Base-by-base conservation (phyloP, 2,329 filamentous ascomycete genomes). In the Monilinia vaccinii-corymbosi region DNA sequence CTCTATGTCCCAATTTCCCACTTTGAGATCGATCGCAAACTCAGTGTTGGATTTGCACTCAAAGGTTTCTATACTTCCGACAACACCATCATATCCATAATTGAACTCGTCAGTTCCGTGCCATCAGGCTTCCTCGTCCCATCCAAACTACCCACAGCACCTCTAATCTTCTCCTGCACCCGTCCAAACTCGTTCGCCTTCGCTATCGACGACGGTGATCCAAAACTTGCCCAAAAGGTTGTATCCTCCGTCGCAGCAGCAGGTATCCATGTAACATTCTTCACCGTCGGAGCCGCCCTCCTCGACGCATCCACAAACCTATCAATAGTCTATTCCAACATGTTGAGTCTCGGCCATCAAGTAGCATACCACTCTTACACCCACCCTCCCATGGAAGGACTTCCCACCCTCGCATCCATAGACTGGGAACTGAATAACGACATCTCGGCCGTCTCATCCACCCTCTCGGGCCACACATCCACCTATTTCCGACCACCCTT, bases 121-220 rank as follows among this genome's bases (percentile, higher is more conserved):
- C 85, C 85, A 1, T 63, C 73, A 0, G 72, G 73, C 21, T 78
- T 81, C 62, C 75, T 69, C 34, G 74, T 86, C 10, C 84, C 84
- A 1, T 72, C 73, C 60, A 88, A 88, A 72, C 73, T 85, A 34
- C 78, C 83, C 0, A 84, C 79, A 1, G 85, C 85, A 8, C 78
- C 77, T 23, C 75, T 88, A 38, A 75, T 85, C 49, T 82, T 87
- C 67, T 76, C 79, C 8, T 88, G 86, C 76, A 85, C 80, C 65
- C 78, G 84, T 21, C 84, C 85, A 50, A 86, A 87, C 73, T 84
- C 81, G 0, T 88, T 89, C 69, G 86, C 86, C 1, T 88, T 89
- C 70, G 85, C 85, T 53, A 88, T 89, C 64, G 86, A 88, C 69
- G 86, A 89, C 70, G 86, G 85, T 25, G 76, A 80, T 55, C 85